Percentiles rank a stretch among this genome's conserved stretches.
These are phyloP conservation scores for Ajuga chamaepitys DNA, from an alignment of 257 asterid species.

Conservation along the genomic window DNA sequence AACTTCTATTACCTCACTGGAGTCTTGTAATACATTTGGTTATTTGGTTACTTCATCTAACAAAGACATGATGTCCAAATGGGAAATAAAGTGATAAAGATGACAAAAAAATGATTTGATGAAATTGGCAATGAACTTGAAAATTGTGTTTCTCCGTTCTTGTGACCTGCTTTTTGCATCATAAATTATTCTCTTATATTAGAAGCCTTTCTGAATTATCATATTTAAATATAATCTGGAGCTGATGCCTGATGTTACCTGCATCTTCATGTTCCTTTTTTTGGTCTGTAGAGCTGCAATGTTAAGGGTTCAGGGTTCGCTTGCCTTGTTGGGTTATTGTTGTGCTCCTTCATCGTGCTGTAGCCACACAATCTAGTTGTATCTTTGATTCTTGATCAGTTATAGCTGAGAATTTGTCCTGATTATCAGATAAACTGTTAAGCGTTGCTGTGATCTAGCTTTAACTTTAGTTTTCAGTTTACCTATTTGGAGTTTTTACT, in stretches of 20 bases:
- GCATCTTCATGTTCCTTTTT: neutral
- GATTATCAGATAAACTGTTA: neutral
- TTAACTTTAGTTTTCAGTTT: neutral
- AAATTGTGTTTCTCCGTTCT: neutral
- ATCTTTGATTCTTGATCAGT: neutral
- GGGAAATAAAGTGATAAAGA: neutral
- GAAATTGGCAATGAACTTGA: neutral
- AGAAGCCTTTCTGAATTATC: neutral
- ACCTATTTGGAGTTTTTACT: neutral
- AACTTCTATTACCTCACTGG: neutral
- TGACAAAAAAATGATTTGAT: neutral
- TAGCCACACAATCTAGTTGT: neutral
- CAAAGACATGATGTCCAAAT: neutral
- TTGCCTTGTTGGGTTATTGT: neutral
- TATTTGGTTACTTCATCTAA: neutral
- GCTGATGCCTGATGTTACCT: neutral
- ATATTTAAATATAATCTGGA: neutral
- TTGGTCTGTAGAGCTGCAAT: neutral
- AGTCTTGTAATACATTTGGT: neutral
- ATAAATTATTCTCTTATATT: neutral
- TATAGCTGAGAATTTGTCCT: neutral
- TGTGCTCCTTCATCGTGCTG: neutral
- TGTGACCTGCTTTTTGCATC: neutral
- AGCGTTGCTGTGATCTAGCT: slow-evolving; percentile 1
- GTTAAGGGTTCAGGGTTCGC: neutral